These are phyloP conservation scores for Penicillium nucicola DNA, from an alignment of 495 filamentous ascomycete species.

Conservation along the genomic window DNA sequence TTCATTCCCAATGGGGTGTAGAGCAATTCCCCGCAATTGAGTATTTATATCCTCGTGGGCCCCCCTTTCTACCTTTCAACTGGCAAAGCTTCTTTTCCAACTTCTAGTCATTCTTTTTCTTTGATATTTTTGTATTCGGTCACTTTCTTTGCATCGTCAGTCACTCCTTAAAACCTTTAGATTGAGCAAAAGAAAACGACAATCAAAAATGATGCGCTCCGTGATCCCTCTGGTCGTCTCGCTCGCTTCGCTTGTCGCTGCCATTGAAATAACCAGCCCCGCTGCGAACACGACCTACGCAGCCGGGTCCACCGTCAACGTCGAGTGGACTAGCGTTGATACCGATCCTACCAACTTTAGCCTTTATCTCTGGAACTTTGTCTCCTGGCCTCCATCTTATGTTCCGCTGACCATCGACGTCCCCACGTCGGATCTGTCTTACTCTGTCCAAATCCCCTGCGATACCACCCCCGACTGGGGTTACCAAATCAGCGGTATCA, in stretches of 20 bases:
- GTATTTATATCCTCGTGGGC: too few relatives aligned
- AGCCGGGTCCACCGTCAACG: conserved; percentile 31
- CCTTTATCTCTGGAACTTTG: conserved; percentile 49
- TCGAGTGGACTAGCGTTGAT: conserved; percentile 44
- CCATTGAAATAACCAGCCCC: conserved; percentile 23
- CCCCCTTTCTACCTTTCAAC: too few relatives aligned
- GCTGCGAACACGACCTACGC: conserved; percentile 26
- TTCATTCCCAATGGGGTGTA: too few relatives aligned
- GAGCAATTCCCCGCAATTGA: too few relatives aligned
- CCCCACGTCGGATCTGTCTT: conserved; percentile 19
- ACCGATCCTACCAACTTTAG: conserved; percentile 42
- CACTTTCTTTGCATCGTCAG: too few relatives aligned
- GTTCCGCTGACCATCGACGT: conserved; percentile 35
- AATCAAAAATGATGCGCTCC: too few relatives aligned
- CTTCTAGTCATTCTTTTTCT: too few relatives aligned
- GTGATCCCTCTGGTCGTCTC: too few relatives aligned
- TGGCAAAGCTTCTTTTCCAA: too few relatives aligned
- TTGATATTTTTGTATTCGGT: too few relatives aligned
- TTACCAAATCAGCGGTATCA: conserved; percentile 48
- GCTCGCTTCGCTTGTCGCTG: conserved; percentile 8
- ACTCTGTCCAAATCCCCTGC: conserved; percentile 40
- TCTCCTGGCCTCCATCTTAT: conserved; percentile 45
- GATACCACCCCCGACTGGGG: conserved; percentile 36
- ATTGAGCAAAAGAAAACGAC: too few relatives aligned
- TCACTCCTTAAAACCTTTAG: too few relatives aligned